Evolutionary conservation across 768 basidiomycete genomes (phyloP).

Genomic region (Tylopilus felleus): DNA sequence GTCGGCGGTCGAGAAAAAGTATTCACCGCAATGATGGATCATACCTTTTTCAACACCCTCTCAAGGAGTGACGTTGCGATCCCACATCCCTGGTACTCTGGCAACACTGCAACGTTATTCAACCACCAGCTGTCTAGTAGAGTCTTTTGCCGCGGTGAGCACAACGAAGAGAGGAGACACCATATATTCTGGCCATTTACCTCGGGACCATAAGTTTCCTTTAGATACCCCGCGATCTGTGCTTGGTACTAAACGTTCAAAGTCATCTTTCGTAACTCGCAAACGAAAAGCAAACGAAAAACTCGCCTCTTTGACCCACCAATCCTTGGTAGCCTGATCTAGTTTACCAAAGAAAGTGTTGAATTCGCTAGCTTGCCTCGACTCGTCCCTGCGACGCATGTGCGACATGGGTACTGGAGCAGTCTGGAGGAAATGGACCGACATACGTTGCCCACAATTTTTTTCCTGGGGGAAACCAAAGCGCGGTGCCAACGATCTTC

Average conservation of each 20-base stretch:
- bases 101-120: neutral
- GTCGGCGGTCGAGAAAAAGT: neutral
- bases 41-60: conserved; percentile 1
- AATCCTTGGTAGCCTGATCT: neutral
- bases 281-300: neutral
- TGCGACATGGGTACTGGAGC: neutral
- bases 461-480: conserved; percentile 6
- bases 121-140: conserved; percentile 1
- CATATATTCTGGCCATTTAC: neutral
- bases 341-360: neutral
- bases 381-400: neutral
- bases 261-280: neutral
- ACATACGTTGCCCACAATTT: neutral
- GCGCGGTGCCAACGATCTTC: conserved; percentile 2
- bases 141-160: neutral
- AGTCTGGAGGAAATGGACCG: neutral
- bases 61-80: neutral
- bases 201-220: neutral
- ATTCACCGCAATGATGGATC: neutral
- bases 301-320: conserved; percentile 4
- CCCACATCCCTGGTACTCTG: conserved; percentile 1
- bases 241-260: neutral
- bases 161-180: neutral
- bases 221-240: neutral
- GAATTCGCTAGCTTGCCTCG: neutral